Conservation (phyloP, 306 rosid genomes). For the Trifolium subterraneum region DNA sequence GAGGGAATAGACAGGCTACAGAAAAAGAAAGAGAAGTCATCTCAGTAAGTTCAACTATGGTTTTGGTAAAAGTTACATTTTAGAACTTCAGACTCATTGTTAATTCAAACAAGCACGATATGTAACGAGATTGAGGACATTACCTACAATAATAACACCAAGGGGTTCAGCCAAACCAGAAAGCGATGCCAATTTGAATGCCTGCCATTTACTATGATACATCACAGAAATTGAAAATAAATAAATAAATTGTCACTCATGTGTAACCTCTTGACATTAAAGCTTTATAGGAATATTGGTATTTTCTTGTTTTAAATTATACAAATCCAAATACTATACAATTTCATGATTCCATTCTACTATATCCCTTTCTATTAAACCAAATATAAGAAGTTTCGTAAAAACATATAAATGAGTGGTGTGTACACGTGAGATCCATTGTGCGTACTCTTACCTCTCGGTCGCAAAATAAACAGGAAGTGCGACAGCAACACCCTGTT, state of each 20-base stretch:
- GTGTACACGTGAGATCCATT: too few relatives aligned
- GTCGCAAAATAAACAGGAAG: conserved; percentile 93
- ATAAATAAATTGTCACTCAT: conserved; percentile 3
- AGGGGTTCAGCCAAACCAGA: conserved; percentile 95
- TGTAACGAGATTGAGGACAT: conserved; percentile 41
- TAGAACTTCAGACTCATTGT: too few relatives aligned
- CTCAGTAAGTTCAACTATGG: conserved; percentile 8
- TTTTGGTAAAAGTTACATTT: not conserved
- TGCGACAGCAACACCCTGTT: conserved; percentile 87
- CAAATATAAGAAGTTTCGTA: not conserved
- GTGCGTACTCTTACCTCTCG: conserved; percentile 52
- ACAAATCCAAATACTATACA: not conserved
- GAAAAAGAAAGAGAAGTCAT: conserved; percentile 23
- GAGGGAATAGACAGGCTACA: conserved; percentile 93
- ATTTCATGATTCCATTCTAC: not conserved
- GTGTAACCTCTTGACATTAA: not conserved
- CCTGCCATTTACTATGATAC: conserved; percentile 87
- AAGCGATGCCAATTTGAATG: conserved; percentile 95
- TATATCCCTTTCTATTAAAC: not conserved
- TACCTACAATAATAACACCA: conserved; percentile 91
- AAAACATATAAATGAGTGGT: too few relatives aligned
- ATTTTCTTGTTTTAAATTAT: not conserved
- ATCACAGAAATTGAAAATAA: not conserved
- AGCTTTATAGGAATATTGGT: too few relatives aligned
- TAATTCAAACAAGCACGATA: not conserved